These are phyloP conservation scores for Fusarium buxicola DNA, from an alignment of 2,329 filamentous ascomycete species.

Conservation along the genomic window DNA sequence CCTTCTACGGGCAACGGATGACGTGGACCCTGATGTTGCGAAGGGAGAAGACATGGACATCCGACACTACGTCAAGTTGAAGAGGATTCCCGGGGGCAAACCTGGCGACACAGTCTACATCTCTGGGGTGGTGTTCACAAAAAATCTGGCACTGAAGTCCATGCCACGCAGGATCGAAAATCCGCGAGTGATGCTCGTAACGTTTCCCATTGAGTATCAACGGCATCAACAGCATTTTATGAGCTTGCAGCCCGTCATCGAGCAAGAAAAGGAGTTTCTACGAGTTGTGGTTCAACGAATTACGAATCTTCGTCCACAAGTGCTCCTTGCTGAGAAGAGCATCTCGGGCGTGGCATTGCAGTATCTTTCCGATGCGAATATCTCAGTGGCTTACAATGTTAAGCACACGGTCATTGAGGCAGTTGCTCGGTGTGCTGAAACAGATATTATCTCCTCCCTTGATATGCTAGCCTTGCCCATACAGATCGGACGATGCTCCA, in stretches of 20 bases:
- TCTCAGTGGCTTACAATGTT: constrained; percentile 95
- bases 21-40: constrained; percentile 92
- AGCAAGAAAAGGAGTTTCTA: constrained; percentile 94
- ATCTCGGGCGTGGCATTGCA: constrained; percentile 92
- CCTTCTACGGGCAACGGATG: constrained; percentile 88
- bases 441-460: constrained; percentile 91
- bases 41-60: constrained; percentile 96
- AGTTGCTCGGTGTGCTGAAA: constrained; percentile 91
- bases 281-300: constrained; percentile 93
- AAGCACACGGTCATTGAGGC: constrained; percentile 96
- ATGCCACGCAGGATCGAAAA: constrained; percentile 89
- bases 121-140: constrained; percentile 96
- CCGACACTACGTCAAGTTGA: constrained; percentile 95
- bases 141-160: constrained; percentile 94
- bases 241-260: constrained; percentile 96
- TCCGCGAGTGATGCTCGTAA: constrained; percentile 90
- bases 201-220: constrained; percentile 96
- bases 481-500: constrained; percentile 82
- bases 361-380: constrained; percentile 86
- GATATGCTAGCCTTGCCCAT: constrained; percentile 85
- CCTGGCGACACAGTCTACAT: constrained; percentile 96
- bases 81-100: constrained; percentile 91
- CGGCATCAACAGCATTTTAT: constrained; percentile 91
- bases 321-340: constrained; percentile 92
- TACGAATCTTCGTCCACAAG: constrained; percentile 82